phyloP scores from a whole-genome alignment of 192 early-diverging fungal genomes.

The Geranomyces variabilis region DNA sequence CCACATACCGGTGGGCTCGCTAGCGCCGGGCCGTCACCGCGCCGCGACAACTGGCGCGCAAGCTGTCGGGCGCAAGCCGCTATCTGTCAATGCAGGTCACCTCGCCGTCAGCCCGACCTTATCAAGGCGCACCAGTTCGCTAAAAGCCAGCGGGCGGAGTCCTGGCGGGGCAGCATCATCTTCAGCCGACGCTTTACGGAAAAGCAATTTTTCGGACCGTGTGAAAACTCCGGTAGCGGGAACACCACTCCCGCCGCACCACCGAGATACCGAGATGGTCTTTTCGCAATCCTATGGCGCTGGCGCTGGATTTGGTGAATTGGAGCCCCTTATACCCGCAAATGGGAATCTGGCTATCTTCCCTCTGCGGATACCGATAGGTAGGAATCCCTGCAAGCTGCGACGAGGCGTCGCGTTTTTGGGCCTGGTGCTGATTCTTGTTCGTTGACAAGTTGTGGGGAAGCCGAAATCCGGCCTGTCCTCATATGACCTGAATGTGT shows the following conservation, averaged over 20 bases:
- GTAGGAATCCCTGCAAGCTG: background rate
- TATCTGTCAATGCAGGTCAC: slow-evolving; percentile 9
- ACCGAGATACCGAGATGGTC: background rate
- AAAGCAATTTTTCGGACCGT: background rate
- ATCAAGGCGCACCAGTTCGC: background rate
- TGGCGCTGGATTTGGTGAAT: background rate
- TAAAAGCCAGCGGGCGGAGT: background rate
- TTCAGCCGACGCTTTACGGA: background rate
- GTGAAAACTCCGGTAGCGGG: slow-evolving; percentile 9
- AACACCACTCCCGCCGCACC: background rate
- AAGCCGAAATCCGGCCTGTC: slow-evolving; percentile 5
- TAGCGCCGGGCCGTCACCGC: slow-evolving; percentile 6
- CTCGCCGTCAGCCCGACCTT: slow-evolving; percentile 18
- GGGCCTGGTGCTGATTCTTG: background rate
- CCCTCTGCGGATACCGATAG: slow-evolving; percentile 18
- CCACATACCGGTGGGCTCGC: background rate
- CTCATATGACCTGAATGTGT: background rate
- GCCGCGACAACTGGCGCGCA: slow-evolving; percentile 23
- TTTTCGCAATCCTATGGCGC: background rate
- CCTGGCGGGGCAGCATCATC: background rate
- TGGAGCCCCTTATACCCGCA: slow-evolving; percentile 1
- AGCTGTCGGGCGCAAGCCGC: background rate
- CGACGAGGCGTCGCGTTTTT: too few relatives aligned
- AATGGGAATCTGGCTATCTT: background rate
- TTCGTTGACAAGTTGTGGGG: background rate